phyloP scores from a whole-genome alignment of 129 eudicot species.

The Saussurea involucrata region DNA sequence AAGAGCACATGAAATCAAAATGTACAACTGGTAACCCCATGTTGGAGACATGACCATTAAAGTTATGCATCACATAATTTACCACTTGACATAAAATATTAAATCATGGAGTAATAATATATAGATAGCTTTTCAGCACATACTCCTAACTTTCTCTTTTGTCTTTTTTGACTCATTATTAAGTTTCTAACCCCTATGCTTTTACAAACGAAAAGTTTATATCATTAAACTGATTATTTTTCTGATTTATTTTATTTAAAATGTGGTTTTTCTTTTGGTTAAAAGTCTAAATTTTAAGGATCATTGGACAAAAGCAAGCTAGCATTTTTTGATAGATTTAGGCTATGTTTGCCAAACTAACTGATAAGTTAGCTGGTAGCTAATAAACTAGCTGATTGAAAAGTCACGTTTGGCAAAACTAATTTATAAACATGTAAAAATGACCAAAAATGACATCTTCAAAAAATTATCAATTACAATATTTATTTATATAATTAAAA shows the following conservation, averaged over 20 bases:
- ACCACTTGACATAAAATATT: slow-evolving; percentile 31
- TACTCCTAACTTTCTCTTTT: slow-evolving; percentile 28
- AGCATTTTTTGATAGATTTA: too few relatives aligned
- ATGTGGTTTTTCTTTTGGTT: too few relatives aligned
- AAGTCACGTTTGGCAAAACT: too few relatives aligned
- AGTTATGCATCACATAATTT: slow-evolving; percentile 17
- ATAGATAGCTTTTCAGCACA: slow-evolving; percentile 29
- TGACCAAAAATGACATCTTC: too few relatives aligned
- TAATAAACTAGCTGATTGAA: too few relatives aligned
- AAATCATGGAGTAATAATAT: slow-evolving; percentile 22
- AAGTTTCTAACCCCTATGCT: slow-evolving; percentile 3
- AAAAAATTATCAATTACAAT: too few relatives aligned
- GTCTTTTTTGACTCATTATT: slow-evolving; percentile 28
- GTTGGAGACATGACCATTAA: slow-evolving; percentile 28
- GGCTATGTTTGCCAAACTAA: too few relatives aligned
- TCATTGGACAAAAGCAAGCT: too few relatives aligned
- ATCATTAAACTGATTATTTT: neutral
- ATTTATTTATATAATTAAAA: too few relatives aligned
- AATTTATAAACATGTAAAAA: too few relatives aligned
- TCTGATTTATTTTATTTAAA: neutral
- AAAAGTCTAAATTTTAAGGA: too few relatives aligned
- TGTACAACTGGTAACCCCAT: slow-evolving; percentile 17
- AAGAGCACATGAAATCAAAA: slow-evolving; percentile 21
- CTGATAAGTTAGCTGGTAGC: too few relatives aligned
- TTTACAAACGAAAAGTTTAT: neutral